Conservation (phyloP, 1,284 basidiomycete species). For the Inonotus hispidus region DNA sequence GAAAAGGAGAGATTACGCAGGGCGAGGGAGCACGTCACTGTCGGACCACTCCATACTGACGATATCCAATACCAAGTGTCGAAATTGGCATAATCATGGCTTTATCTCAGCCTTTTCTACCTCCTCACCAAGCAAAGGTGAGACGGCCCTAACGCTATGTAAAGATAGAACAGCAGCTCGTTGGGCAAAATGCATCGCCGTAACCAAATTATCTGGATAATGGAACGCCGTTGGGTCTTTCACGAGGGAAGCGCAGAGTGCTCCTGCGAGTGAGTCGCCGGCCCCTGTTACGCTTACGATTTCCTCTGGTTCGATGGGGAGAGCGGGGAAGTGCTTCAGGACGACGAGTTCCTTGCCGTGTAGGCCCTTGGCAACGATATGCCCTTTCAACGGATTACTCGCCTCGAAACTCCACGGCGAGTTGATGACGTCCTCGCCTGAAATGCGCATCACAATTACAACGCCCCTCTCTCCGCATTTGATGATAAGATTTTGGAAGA, state of each 20-base stretch:
- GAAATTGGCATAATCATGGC: not conserved
- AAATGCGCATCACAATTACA: conserved; percentile 55
- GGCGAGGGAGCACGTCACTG: conserved; percentile 50
- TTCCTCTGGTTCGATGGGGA: conserved; percentile 36
- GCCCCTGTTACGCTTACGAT: conserved; percentile 83
- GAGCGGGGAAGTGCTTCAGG: conserved; percentile 66
- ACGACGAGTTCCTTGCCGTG: conserved; percentile 45
- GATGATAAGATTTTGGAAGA: conserved; percentile 75
- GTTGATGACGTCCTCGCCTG: conserved; percentile 32
- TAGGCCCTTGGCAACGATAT: conserved; percentile 46
- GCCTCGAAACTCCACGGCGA: conserved; percentile 44
- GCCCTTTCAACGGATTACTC: conserved; percentile 43
- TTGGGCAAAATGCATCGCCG: conserved; percentile 49
- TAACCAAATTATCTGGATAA: conserved; percentile 37
- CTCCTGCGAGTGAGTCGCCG: conserved; percentile 84
- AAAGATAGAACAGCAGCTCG: conserved; percentile 61
- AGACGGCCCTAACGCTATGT: conserved; percentile 58
- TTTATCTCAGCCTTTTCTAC: not conserved
- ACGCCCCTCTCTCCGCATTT: conserved; percentile 76
- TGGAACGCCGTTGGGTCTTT: conserved; percentile 40
- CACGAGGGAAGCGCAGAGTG: conserved; percentile 55
- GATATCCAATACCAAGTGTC: conserved; percentile 1
- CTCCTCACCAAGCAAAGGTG: conserved; percentile 41
- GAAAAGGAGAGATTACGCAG: conserved; percentile 45
- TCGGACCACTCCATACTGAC: conserved; percentile 43